Conservation (phyloP, 2,329 filamentous ascomycete species). For the Fusarium temperatum region DNA sequence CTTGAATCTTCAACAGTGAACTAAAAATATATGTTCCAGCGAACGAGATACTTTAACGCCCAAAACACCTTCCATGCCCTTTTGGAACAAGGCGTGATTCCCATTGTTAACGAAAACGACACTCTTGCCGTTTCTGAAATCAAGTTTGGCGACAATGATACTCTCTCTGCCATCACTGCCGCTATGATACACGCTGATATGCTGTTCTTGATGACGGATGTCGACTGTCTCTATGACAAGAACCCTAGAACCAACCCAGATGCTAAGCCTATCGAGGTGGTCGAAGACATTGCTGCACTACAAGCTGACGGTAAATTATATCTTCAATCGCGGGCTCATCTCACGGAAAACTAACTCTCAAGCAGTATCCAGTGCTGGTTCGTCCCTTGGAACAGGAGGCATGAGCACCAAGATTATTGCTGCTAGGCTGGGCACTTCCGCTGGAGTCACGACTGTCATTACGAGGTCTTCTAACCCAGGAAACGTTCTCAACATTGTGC, state of each 20-base stretch:
- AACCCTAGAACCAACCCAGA: constrained; percentile 88
- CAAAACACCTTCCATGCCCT: constrained; percentile 94
- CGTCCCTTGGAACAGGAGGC: constrained; percentile 88
- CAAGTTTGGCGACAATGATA: constrained; percentile 99
- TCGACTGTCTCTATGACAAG: constrained; percentile 96
- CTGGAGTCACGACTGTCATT: constrained; percentile 95
- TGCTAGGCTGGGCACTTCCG: constrained; percentile 89
- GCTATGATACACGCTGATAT: constrained; percentile 98
- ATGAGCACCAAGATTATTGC: constrained; percentile 99
- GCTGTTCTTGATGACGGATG: constrained; percentile 98
- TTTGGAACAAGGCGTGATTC: constrained; percentile 93
- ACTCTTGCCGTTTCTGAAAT: constrained; percentile 97
- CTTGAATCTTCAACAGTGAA: background rate
- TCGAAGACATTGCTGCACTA: constrained; percentile 85
- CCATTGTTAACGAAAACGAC: constrained; percentile 99
- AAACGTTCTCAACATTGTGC: constrained; percentile 88
- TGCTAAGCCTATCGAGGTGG: constrained; percentile 88
- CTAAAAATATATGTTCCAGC: constrained; percentile 54
- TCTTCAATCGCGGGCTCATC: background rate
- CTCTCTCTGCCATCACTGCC: constrained; percentile 92
- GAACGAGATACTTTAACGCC: constrained; percentile 94
- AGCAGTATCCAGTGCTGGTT: constrained; percentile 86
- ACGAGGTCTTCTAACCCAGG: constrained; percentile 92
- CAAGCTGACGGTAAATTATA: constrained; percentile 76
- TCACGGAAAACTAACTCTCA: constrained; percentile 23